A percentile compares a stretch with the other conserved stretches of the same genome.
phyloP scores from a whole-genome alignment of 352 stramenopile species.

The Hyaloperonospora arabidopsidis region DNA sequence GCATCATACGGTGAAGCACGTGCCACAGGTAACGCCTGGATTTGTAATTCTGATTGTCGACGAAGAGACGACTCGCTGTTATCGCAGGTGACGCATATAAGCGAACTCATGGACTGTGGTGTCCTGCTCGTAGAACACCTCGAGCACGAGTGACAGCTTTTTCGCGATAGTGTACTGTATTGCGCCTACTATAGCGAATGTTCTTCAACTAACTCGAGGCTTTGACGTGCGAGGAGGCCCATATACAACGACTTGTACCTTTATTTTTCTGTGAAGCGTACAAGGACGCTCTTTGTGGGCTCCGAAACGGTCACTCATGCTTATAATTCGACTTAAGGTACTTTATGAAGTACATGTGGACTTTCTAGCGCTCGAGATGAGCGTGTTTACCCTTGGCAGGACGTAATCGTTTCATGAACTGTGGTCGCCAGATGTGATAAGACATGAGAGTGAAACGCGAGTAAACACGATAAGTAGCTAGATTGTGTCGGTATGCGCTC shows the following conservation, averaged over 20 bases:
- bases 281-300: slow-evolving; percentile 69
- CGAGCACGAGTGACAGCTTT: slow-evolving; percentile 91
- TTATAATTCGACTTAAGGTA: slow-evolving; percentile 77
- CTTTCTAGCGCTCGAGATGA: slow-evolving; percentile 92
- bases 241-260: slow-evolving; percentile 91
- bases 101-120: slow-evolving; percentile 95
- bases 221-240: slow-evolving; percentile 67
- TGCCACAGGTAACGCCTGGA: slow-evolving; percentile 61
- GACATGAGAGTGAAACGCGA: slow-evolving; percentile 33
- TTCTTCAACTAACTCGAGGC: slow-evolving; percentile 81
- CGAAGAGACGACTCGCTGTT: slow-evolving; percentile 89
- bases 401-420: slow-evolving; percentile 61
- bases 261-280: slow-evolving; percentile 88
- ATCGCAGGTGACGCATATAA: slow-evolving; percentile 94
- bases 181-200: slow-evolving; percentile 73
- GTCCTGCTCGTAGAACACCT: slow-evolving; percentile 95
- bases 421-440: slow-evolving; percentile 57
- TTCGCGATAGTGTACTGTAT: slow-evolving; percentile 97
- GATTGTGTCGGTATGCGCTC: slow-evolving; percentile 94
- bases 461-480: slow-evolving; percentile 78
- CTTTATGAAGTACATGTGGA: slow-evolving; percentile 95
- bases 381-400: slow-evolving; percentile 93
- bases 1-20: slow-evolving; percentile 76
- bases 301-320: slow-evolving; percentile 71
- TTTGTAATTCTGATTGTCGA: slow-evolving; percentile 94